Evolutionary conservation across 768 basidiomycete genomes (phyloP).

Genomic region (Russula abietina): DNA sequence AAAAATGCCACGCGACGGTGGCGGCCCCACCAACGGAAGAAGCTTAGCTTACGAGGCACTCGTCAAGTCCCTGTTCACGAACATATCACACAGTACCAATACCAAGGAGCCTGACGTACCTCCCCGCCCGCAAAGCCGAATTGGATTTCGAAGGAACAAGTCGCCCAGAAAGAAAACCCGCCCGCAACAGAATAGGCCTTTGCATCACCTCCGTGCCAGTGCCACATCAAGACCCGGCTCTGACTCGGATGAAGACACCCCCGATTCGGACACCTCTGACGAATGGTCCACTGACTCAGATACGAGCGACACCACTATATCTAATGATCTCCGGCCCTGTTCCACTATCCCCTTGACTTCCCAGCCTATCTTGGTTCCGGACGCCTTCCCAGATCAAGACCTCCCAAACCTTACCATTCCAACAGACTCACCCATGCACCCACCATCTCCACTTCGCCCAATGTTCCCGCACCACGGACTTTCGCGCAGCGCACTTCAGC

Average conservation of each 20-base stretch:
- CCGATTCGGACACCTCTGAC: slow-evolving; percentile 23
- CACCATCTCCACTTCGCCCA: slow-evolving; percentile 1
- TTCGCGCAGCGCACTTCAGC: slow-evolving; percentile 52
- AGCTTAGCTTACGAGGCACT: slow-evolving; percentile 19
- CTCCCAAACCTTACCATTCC: background rate
- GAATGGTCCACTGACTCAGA: slow-evolving; percentile 26
- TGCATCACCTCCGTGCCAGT: background rate
- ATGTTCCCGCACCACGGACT: slow-evolving; percentile 46
- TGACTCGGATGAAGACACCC: slow-evolving; percentile 19
- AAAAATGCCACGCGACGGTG: slow-evolving; percentile 20
- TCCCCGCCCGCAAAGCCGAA: slow-evolving; percentile 25
- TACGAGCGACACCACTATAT: slow-evolving; percentile 13
- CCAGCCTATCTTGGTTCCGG: slow-evolving; percentile 13
- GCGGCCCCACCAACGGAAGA: slow-evolving; percentile 1
- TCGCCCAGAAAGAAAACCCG: background rate
- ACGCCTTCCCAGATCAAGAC: slow-evolving; percentile 15
- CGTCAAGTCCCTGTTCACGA: slow-evolving; percentile 25
- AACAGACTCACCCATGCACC: slow-evolving; percentile 5
- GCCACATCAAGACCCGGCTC: background rate
- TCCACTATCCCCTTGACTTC: slow-evolving; percentile 5
- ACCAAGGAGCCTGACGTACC: slow-evolving; percentile 15
- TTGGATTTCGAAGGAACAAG: slow-evolving; percentile 17
- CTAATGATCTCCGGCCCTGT: slow-evolving; percentile 7
- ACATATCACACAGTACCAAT: slow-evolving; percentile 12
- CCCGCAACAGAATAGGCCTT: background rate